Conservation (phyloP, 108 stramenopile genomes). For the Pseudonitzschia pungens region DNA sequence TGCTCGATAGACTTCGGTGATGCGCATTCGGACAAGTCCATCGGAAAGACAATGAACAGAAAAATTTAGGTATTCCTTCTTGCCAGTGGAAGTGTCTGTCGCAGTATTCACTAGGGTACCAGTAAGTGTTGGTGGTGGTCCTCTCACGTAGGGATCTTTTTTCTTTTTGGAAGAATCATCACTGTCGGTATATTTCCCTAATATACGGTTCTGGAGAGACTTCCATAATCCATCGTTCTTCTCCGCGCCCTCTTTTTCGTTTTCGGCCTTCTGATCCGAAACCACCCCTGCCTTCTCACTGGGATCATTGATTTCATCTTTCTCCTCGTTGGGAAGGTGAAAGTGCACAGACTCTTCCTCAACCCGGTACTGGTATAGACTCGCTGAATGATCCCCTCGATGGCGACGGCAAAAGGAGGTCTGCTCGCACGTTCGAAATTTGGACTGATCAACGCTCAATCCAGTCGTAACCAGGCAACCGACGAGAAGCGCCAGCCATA, state of each 20-base stretch:
- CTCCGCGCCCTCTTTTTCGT: slow-evolving; percentile 20
- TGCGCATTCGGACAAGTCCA: slow-evolving; percentile 76
- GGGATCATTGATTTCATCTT: not conserved
- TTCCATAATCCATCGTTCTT: slow-evolving; percentile 32
- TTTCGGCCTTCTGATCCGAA: slow-evolving; percentile 1
- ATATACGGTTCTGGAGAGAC: slow-evolving; percentile 42
- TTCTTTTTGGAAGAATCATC: not conserved
- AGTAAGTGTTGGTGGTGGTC: slow-evolving; percentile 65
- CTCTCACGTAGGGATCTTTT: slow-evolving; percentile 57
- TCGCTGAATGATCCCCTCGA: slow-evolving; percentile 56
- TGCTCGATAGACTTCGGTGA: slow-evolving; percentile 69
- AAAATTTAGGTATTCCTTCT: slow-evolving; percentile 62
- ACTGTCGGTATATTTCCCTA: slow-evolving; percentile 29
- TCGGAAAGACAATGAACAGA: slow-evolving; percentile 62
- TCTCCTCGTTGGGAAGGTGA: slow-evolving; percentile 32
- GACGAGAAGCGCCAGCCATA: not conserved
- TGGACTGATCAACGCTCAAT: slow-evolving; percentile 91
- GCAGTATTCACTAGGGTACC: slow-evolving; percentile 58
- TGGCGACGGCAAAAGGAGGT: slow-evolving; percentile 97
- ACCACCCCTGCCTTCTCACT: not conserved
- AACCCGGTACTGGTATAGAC: slow-evolving; percentile 64
- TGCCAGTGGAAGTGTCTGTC: slow-evolving; percentile 50
- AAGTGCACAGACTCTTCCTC: slow-evolving; percentile 55
- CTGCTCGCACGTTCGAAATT: slow-evolving; percentile 96
- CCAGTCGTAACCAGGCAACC: slow-evolving; percentile 4